phyloP scores from a whole-genome alignment of 352 stramenopile genomes.

The Pelagophyceae sp. region DNA sequence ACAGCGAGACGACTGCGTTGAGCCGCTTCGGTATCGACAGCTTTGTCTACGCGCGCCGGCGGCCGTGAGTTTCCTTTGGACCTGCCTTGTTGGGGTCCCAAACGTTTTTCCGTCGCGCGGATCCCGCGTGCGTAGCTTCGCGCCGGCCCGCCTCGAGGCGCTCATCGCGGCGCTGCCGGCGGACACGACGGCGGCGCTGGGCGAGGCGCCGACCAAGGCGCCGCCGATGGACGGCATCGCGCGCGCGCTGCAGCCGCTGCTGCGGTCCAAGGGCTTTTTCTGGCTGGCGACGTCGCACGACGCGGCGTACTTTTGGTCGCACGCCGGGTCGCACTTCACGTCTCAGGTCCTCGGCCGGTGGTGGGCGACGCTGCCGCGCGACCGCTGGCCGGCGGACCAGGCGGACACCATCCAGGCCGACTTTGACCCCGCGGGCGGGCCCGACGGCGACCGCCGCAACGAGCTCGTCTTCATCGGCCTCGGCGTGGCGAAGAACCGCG shows the following conservation, averaged over 20 bases:
- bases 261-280: conserved; percentile 61
- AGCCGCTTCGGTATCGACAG: conserved; percentile 45
- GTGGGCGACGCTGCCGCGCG: conserved; percentile 40
- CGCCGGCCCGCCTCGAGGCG: conserved; percentile 41
- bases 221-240: background rate
- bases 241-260: conserved; percentile 42
- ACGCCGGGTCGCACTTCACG: conserved; percentile 60
- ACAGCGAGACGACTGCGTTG: background rate
- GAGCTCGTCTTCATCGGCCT: conserved; percentile 69
- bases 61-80: too few species aligned
- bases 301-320: conserved; percentile 61
- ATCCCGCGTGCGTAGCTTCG: too few species aligned
- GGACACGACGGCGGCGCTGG: background rate
- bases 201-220: background rate
- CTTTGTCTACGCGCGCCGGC: conserved; percentile 57
- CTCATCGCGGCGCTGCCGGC: conserved; percentile 33
- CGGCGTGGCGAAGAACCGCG: conserved; percentile 39
- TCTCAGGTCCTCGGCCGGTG: conserved; percentile 53
- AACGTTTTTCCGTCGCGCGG: too few species aligned
- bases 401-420: conserved; percentile 46
- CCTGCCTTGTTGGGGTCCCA: too few species aligned
- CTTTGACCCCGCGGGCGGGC: conserved; percentile 39
- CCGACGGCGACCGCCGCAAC: conserved; percentile 53
- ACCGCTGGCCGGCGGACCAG: conserved; percentile 45
- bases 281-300: conserved; percentile 59